phyloP scores from a whole-genome alignment of 257 asterid genomes.

The Forsythia viridissima region DNA sequence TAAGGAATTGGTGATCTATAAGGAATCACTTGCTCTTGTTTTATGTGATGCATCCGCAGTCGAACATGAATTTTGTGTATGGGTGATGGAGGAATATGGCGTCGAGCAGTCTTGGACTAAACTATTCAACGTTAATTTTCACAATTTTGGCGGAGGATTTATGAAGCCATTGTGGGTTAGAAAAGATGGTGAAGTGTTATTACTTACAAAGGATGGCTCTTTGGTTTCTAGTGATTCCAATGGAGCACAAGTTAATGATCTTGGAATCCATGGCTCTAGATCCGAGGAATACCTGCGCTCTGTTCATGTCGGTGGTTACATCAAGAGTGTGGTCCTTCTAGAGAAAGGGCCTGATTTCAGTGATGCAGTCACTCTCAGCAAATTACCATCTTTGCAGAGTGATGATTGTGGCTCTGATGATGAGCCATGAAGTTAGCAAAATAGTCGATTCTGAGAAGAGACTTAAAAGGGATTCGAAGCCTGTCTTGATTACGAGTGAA shows the following conservation, averaged over 20 bases:
- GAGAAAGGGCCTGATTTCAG: slow-evolving; percentile 21
- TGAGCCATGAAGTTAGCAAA: neutral
- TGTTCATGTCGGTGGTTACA: slow-evolving; percentile 28
- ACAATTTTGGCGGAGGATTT: slow-evolving; percentile 14
- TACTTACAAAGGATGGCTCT: slow-evolving; percentile 27
- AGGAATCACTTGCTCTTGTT: slow-evolving; percentile 32
- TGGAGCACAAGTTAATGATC: slow-evolving; percentile 24
- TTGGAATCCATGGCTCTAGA: slow-evolving; percentile 26
- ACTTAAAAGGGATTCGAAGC: too few species aligned
- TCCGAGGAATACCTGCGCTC: slow-evolving; percentile 27
- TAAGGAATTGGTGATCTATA: slow-evolving; percentile 29
- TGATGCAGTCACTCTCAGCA: slow-evolving; percentile 18
- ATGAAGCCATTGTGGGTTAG: slow-evolving; percentile 46
- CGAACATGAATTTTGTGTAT: slow-evolving; percentile 23
- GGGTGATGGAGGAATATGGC: slow-evolving; percentile 55
- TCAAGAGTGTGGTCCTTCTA: slow-evolving; percentile 40
- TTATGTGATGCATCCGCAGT: slow-evolving; percentile 7
- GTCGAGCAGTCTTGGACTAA: slow-evolving; percentile 44
- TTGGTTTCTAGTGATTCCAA: slow-evolving; percentile 25
- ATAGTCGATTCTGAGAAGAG: too few species aligned
- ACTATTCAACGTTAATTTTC: slow-evolving; percentile 19
- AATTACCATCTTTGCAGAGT: slow-evolving; percentile 20
- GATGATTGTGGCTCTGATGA: neutral
- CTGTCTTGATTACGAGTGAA: too few species aligned
- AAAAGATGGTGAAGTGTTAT: slow-evolving; percentile 26